A percentile compares a stretch with the other conserved stretches of the same genome.
phyloP scores from a whole-genome alignment of 1,139 yeast species.

The Magnusiomyces clavatus region DNA sequence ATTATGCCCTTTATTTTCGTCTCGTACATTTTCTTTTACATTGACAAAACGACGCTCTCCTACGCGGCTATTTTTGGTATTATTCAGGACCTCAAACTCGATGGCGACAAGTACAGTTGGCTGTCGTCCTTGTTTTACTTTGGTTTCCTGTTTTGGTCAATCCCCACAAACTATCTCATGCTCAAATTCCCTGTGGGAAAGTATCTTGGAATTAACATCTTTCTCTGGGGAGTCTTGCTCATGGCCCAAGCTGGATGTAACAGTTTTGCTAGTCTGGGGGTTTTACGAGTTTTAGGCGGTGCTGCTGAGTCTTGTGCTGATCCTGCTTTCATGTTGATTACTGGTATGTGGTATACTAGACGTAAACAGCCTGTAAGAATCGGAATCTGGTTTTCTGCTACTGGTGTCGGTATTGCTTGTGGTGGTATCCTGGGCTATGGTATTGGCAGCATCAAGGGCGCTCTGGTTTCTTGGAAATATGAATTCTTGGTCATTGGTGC shows the following conservation, averaged over 20 bases:
- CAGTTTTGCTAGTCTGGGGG: constrained; percentile 43
- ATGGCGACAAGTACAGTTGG: constrained; percentile 42
- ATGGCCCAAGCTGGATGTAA: constrained; percentile 43
- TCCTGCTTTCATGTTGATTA: constrained; percentile 47
- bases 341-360: constrained; percentile 47
- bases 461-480: constrained; percentile 31
- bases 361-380: constrained; percentile 41
- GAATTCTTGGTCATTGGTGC: constrained; percentile 32
- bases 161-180: constrained; percentile 46
- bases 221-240: constrained; percentile 46
- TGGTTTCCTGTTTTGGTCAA: constrained; percentile 45
- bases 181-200: constrained; percentile 50
- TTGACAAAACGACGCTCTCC: constrained; percentile 55
- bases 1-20: constrained; percentile 50
- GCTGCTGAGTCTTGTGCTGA: constrained; percentile 48
- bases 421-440: constrained; percentile 25
- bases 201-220: constrained; percentile 39
- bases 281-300: constrained; percentile 43
- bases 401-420: constrained; percentile 24
- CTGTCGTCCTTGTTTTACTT: constrained; percentile 54
- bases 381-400: constrained; percentile 42
- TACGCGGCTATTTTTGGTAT: constrained; percentile 59
- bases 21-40: constrained; percentile 49
- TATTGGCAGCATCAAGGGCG: constrained; percentile 32
- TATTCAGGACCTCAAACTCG: constrained; percentile 32